Base-by-base conservation (phyloP, 2,329 filamentous ascomycete genomes). In the Byssochlamys sp. region DNA sequence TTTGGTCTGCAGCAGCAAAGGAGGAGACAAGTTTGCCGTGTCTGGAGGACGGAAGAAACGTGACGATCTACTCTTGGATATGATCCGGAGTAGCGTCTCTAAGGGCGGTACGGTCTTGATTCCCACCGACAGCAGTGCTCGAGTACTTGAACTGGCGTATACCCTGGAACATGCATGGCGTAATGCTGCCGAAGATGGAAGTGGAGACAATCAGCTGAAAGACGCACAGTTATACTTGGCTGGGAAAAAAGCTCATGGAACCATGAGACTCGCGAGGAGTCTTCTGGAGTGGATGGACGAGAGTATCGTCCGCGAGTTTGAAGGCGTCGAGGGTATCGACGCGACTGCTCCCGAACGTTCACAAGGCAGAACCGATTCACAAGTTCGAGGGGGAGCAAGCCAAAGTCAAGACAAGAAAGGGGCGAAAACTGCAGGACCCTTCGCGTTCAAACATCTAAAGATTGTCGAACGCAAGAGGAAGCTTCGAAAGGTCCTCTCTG, bases 281-380 rank as follows among this genome's bases (percentile, higher is more conserved):
- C 95, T 99, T 89, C 79, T 99, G 31, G 94, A 99, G 69, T 99
- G 94, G 94, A 97, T 99, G 91, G 91, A 97, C 69, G 91, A 96
- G 67, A 87, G 86, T 58, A 95, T 99, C 59, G 88, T 95, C 49
- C 86, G 91, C 56, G 92, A 97, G 66, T 95, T 96, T 60, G 91
- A 96, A 70, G 85, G 87, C 14, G 78, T 73, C 1, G 73, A 77
- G 58, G 73, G 74, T 35, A 70, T 69, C 26, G 74, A 77, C 57
- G 68, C 66, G 55, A 65, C 66, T 5, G 59, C 59, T 3, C 64
- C 65, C 9, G 66, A 67, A n/a, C 73, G 75, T 59, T 61, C 63
- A 10, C 68, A 71, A 35, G 67, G 65, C 62, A 75, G 71, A 60
- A 75, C 71, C 56, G 76, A 76, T 53, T 75, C 71, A 28, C 78